Conservation (phyloP, 108 stramenopile genomes). For the Conticribra weissflogii region DNA sequence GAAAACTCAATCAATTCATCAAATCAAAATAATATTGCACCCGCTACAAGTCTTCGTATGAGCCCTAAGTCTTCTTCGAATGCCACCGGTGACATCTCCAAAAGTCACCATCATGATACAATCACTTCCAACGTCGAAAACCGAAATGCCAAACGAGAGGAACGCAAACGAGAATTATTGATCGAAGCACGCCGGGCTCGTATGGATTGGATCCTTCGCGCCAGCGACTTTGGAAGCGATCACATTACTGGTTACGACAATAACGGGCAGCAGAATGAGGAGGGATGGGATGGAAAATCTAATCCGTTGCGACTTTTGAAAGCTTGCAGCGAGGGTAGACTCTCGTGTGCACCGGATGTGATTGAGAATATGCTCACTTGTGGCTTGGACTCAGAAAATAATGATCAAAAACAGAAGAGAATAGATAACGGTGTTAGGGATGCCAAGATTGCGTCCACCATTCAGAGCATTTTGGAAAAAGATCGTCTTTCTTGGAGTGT, state of each 20-base stretch:
- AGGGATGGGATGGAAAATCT: conserved; percentile 7
- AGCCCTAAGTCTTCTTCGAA: not conserved
- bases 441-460: conserved; percentile 15
- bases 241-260: not conserved
- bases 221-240: not conserved
- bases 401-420: too few relatives aligned
- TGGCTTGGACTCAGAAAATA: conserved; percentile 4
- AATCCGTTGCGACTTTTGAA: conserved; percentile 33
- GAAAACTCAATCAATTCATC: too few relatives aligned
- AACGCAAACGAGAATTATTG: conserved; percentile 71
- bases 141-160: conserved; percentile 47
- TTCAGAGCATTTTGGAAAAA: conserved; percentile 29
- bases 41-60: not conserved
- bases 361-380: conserved; percentile 27
- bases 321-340: conserved; percentile 24
- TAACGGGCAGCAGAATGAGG: not conserved
- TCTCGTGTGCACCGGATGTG: conserved; percentile 39
- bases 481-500: conserved; percentile 24
- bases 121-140: conserved; percentile 17
- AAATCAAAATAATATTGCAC: not conserved
- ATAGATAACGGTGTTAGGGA: not conserved
- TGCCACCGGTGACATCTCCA: not conserved
- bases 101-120: not conserved
- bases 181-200: conserved; percentile 67
- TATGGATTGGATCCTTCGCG: conserved; percentile 62